Base-by-base conservation (phyloP, 441 rosid genomes). In the Aleurites moluccanus region DNA sequence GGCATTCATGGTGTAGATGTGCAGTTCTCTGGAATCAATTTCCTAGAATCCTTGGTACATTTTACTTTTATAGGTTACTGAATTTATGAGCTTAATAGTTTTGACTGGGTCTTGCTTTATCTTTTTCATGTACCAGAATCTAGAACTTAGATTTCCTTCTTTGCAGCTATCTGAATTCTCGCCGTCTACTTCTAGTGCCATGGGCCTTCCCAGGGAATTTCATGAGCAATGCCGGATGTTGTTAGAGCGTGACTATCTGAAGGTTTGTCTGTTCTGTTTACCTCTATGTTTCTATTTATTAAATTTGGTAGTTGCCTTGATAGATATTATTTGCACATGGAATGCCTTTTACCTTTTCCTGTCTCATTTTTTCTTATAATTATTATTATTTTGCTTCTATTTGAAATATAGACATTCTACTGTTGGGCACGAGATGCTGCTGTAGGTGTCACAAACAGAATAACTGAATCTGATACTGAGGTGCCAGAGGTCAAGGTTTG, bases 201-300 rank as follows among this genome's bases (percentile, higher is more conserved):
- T 96, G 96, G 93, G 99, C 85, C 96, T 96, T 78, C 97, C 99
- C 5, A 86, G 91, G 86, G 99, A 96, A 85, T 93, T 91, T 84
- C 98, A 93, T 82, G 97, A 93, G 83, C 96, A 82, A 69, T 96
- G 99, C 80, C 91, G 77, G 67, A 89, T 70, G 87, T 92, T 92
- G 64, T 77, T 96, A n/a, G 97, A 96, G 86, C 88, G 85, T 73
- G 89, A 90, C 72, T 87, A 87, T 81, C 79, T 96, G 77, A 96
- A 93, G 99, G 99, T 92, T 75, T 66, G 72, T 57, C 67, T 47
- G 44, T 72, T 42, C 44, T 73, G 23, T 76, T 77, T 74, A 10
- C 72, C 40, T 59, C 10, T 72, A 38, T 65, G 53, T 57, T 33
- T 56, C 59, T 73, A 49, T 45, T 74, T 72, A 30, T 25, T 35